Conservation (phyloP, 306 rosid species). For the Chamaecrista fasciculata region DNA sequence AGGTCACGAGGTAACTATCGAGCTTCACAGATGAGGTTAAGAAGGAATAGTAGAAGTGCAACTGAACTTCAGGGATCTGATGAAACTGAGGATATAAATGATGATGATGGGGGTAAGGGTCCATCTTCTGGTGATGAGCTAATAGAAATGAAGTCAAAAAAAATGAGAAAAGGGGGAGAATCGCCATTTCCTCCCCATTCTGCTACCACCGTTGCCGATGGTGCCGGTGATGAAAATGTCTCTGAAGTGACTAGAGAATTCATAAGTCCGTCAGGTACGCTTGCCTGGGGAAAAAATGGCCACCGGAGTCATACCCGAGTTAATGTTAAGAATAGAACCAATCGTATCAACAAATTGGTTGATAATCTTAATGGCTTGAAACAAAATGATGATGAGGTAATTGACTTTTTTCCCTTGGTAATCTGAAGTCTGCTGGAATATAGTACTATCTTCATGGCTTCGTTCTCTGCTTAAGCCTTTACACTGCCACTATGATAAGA, state of each 20-base stretch:
- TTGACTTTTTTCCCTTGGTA: background rate
- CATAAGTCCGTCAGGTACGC: constrained; percentile 43
- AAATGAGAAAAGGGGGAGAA: constrained; percentile 44
- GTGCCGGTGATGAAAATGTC: constrained; percentile 48
- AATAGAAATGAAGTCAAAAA: constrained; percentile 48
- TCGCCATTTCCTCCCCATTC: constrained; percentile 47
- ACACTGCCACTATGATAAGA: background rate
- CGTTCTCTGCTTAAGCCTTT: constrained; percentile 6
- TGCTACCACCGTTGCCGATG: constrained; percentile 41
- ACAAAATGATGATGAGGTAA: constrained; percentile 50
- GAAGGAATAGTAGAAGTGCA: constrained; percentile 43
- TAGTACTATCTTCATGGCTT: no score
- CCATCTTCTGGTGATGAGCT: constrained; percentile 63
- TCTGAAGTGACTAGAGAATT: constrained; percentile 45
- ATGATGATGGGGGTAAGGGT: constrained; percentile 49
- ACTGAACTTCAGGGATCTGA: constrained; percentile 45
- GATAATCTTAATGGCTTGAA: constrained; percentile 49
- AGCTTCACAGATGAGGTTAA: constrained; percentile 39
- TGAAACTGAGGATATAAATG: constrained; percentile 56
- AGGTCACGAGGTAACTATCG: constrained; percentile 45
- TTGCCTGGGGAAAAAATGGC: constrained; percentile 76
- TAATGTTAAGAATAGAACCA: constrained; percentile 53
- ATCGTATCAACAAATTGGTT: constrained; percentile 50
- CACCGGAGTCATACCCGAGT: constrained; percentile 65
- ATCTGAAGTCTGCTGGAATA: constrained; percentile 10